Percentiles rank a stretch among this genome's conserved stretches.
Conservation (phyloP, 257 asterid genomes). For the Misopates orontium region DNA sequence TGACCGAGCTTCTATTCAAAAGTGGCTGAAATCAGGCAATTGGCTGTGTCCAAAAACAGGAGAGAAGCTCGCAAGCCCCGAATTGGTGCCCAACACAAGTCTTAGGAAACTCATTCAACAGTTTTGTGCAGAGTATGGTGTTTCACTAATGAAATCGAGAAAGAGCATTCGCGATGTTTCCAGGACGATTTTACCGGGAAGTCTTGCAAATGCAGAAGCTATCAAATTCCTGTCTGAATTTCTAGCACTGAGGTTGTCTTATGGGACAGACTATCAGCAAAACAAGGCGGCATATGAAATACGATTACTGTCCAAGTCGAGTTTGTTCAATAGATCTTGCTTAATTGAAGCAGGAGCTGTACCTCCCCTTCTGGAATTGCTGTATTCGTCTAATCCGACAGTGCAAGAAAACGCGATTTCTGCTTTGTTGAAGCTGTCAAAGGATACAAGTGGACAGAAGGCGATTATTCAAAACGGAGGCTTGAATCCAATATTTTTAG, state of each 20-base stretch:
- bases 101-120: conserved; percentile 60
- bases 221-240: conserved; percentile 50
- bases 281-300: conserved; percentile 69
- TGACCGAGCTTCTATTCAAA: conserved; percentile 65
- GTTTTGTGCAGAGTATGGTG: conserved; percentile 59
- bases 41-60: conserved; percentile 75
- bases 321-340: conserved; percentile 52
- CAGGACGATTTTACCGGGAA: conserved; percentile 56
- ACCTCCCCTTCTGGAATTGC: conserved; percentile 47
- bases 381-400: conserved; percentile 38
- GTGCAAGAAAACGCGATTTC: conserved; percentile 64
- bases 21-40: conserved; percentile 73
- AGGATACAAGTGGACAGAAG: conserved; percentile 58
- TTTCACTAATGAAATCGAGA: conserved; percentile 53
- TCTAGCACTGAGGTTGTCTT: conserved; percentile 44
- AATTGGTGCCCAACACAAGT: conserved; percentile 55
- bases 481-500: conserved; percentile 35
- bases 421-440: conserved; percentile 65
- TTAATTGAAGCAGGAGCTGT: conserved; percentile 54
- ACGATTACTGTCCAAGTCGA: conserved; percentile 66
- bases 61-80: conserved; percentile 45
- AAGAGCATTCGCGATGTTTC: conserved; percentile 54
- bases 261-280: conserved; percentile 47
- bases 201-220: conserved; percentile 58
- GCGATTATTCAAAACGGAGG: conserved; percentile 50